Percentiles rank a stretch among this genome's conserved stretches.
Conservation (phyloP, 306 rosid genomes). For the Gastrolobium bilobum region DNA sequence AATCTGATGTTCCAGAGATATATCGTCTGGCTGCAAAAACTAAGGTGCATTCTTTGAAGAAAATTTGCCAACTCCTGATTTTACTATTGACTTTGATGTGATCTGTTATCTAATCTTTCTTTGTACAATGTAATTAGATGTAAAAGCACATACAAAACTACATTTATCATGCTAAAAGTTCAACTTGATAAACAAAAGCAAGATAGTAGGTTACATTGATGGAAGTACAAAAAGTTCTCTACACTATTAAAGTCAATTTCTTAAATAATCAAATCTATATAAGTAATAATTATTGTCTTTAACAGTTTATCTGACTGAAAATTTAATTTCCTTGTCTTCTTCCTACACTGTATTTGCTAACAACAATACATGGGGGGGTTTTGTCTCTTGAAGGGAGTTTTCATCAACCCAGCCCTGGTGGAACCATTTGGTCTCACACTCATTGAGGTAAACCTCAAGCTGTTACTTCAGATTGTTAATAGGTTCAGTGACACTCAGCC, state of each 20-base stretch:
- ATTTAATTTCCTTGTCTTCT: slow-evolving; percentile 2
- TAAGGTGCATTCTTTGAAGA: slow-evolving; percentile 61
- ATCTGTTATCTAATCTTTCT: background rate
- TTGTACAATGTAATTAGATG: background rate
- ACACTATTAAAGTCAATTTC: background rate
- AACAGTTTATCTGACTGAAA: background rate
- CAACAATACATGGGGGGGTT: slow-evolving; percentile 28
- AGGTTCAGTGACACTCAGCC: background rate
- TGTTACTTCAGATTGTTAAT: slow-evolving; percentile 9
- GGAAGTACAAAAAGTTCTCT: slow-evolving; percentile 3
- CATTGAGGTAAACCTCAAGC: slow-evolving; percentile 67
- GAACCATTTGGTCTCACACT: slow-evolving; percentile 92
- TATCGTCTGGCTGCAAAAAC: slow-evolving; percentile 88
- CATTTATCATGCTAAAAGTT: background rate
- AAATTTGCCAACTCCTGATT: background rate
- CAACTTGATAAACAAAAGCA: background rate
- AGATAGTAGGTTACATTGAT: background rate
- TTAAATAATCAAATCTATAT: background rate
- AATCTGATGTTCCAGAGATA: slow-evolving; percentile 81
- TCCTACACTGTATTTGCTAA: slow-evolving; percentile 43
- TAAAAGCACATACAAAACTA: background rate
- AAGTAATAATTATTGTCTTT: slow-evolving; percentile 9
- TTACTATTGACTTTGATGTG: slow-evolving; percentile 9
- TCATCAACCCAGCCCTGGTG: slow-evolving; percentile 88
- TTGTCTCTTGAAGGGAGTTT: slow-evolving; percentile 76